These are phyloP conservation scores for Aspergillus versicolor DNA, from an alignment of 2,329 filamentous ascomycete species.

Conservation along the genomic window DNA sequence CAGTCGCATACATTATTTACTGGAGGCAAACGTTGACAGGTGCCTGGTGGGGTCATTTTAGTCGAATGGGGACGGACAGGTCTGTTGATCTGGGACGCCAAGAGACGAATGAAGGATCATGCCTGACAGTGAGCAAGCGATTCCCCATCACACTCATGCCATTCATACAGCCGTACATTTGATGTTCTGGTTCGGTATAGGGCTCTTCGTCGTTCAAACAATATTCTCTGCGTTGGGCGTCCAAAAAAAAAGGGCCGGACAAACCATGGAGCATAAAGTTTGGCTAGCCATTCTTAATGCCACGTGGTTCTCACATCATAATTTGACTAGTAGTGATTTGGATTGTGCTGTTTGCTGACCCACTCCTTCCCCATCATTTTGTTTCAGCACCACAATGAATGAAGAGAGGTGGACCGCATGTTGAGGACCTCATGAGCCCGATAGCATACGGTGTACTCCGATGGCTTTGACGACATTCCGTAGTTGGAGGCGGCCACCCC, in stretches of 20 bases:
- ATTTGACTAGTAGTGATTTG: background rate
- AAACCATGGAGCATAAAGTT: slow-evolving; percentile 11
- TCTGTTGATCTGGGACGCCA: too few species aligned
- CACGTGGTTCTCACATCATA: slow-evolving; percentile 6
- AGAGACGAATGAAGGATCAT: background rate
- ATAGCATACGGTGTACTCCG: background rate
- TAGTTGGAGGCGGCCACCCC: background rate
- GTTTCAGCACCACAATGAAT: background rate
- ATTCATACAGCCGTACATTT: too few species aligned
- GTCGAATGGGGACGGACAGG: background rate
- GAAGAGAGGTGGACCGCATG: background rate
- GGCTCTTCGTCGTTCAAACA: background rate
- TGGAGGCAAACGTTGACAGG: background rate
- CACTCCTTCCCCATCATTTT: background rate
- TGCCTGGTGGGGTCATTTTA: background rate
- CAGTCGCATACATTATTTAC: too few species aligned
- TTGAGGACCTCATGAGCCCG: background rate
- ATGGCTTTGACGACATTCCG: too few species aligned
- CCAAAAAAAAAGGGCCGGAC: background rate
- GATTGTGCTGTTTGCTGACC: background rate
- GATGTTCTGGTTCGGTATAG: too few species aligned
- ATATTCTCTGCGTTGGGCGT: background rate
- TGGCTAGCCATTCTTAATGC: slow-evolving; percentile 10
- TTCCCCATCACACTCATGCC: background rate
- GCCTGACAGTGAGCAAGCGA: background rate